A percentile compares a stretch with the other conserved stretches of the same genome.
These are phyloP conservation scores for Vitellaria paradoxa DNA, from an alignment of 179 eudicot species.

Conservation along the genomic window DNA sequence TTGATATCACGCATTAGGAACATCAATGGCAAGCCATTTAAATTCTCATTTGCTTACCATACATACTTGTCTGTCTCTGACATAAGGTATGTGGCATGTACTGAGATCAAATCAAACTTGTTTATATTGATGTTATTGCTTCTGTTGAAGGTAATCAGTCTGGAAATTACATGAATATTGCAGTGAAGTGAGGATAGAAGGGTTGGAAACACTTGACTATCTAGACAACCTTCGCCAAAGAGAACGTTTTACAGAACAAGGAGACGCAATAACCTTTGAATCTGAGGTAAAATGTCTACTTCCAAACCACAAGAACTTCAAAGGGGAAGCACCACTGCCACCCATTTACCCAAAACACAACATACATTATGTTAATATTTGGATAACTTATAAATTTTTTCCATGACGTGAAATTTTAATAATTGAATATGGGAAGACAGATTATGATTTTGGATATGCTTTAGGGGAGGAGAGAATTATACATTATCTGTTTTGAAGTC, in stretches of 20 bases:
- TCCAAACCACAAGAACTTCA: too few species aligned
- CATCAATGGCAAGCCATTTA: constrained; percentile 73
- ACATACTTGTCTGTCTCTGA: constrained; percentile 84
- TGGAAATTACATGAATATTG: constrained; percentile 12
- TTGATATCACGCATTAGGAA: constrained; percentile 79
- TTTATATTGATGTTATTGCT: background rate
- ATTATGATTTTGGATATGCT: background rate
- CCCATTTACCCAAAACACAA: too few species aligned
- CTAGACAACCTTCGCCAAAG: constrained; percentile 66
- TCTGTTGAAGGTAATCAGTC: background rate
- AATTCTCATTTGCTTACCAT: constrained; percentile 86
- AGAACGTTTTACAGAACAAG: constrained; percentile 88
- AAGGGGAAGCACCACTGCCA: too few species aligned
- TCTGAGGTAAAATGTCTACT: constrained; percentile 50
- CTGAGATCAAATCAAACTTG: background rate
- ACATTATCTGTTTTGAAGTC: background rate
- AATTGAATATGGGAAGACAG: background rate
- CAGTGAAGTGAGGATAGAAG: constrained; percentile 98
- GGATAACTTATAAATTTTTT: too few species aligned
- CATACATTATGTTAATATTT: too few species aligned
- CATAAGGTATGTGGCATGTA: constrained; percentile 50
- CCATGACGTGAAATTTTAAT: background rate
- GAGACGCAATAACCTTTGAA: constrained; percentile 88
- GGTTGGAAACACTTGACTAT: constrained; percentile 88
- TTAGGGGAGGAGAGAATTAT: background rate